Evolutionary conservation across 2,329 filamentous ascomycete genomes (phyloP).

Genomic region (Xylaria polymorpha): DNA sequence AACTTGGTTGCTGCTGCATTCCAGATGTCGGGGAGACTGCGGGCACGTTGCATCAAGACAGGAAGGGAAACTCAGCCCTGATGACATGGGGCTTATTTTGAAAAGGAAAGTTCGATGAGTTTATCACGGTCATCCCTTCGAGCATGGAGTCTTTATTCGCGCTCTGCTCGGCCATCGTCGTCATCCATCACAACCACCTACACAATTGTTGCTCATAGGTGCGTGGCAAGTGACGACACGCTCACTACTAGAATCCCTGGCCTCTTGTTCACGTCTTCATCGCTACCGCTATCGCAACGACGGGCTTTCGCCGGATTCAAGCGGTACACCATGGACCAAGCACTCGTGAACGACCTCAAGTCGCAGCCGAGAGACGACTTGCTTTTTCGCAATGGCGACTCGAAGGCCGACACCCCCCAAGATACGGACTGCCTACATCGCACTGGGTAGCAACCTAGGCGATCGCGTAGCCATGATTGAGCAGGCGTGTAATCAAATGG

Average conservation of each 20-base stretch:
- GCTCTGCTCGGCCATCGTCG: slow-evolving; percentile 39
- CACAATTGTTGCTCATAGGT: not conserved
- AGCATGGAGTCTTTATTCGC: slow-evolving; percentile 47
- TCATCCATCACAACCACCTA: slow-evolving; percentile 20
- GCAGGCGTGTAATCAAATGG: slow-evolving; percentile 82
- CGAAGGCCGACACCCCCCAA: slow-evolving; percentile 41
- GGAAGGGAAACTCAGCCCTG: slow-evolving; percentile 1
- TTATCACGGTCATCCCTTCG: slow-evolving; percentile 40
- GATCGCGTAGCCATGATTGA: slow-evolving; percentile 89
- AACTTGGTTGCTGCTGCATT: not conserved
- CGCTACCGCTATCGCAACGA: slow-evolving; percentile 19
- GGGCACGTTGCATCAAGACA: slow-evolving; percentile 3
- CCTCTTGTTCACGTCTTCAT: slow-evolving; percentile 8
- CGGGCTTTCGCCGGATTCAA: slow-evolving; percentile 36
- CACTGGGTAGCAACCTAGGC: slow-evolving; percentile 91
- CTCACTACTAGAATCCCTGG: not conserved
- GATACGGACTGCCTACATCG: slow-evolving; percentile 76
- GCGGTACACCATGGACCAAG: slow-evolving; percentile 43
- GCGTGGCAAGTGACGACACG: slow-evolving; percentile 22
- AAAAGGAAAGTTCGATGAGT: slow-evolving; percentile 45
- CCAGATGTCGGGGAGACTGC: slow-evolving; percentile 7
- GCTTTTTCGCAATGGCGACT: slow-evolving; percentile 43
- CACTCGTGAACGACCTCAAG: slow-evolving; percentile 39
- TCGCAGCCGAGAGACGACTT: slow-evolving; percentile 36
- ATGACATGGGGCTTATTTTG: slow-evolving; percentile 30